phyloP scores from a whole-genome alignment of 108 stramenopile genomes.

The Stephanodiscus minutulus region DNA sequence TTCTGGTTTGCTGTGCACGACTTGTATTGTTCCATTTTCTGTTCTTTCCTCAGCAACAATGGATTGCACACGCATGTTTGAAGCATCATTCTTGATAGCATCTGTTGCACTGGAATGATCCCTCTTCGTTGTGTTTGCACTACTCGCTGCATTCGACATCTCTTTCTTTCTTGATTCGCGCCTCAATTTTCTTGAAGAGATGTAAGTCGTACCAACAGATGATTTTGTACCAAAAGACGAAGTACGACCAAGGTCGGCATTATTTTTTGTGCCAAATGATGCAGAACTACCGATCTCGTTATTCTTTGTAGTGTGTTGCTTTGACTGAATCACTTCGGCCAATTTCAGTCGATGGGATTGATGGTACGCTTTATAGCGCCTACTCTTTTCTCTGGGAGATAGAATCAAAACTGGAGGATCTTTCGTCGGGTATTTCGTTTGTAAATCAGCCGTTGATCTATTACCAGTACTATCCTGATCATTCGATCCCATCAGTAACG shows the following conservation, averaged over 20 bases:
- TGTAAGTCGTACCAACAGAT: background rate
- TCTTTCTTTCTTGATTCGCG: conserved; percentile 27
- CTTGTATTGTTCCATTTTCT: background rate
- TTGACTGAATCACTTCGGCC: background rate
- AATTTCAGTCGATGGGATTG: background rate
- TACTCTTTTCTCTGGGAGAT: background rate
- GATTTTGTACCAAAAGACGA: background rate
- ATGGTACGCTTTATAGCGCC: conserved; percentile 6
- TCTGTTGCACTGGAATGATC: background rate
- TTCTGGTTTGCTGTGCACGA: background rate
- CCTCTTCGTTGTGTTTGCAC: background rate
- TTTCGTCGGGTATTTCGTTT: background rate
- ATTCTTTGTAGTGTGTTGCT: background rate
- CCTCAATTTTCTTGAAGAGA: conserved; percentile 19
- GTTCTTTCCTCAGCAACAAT: background rate
- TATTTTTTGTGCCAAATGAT: background rate
- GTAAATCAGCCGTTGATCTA: background rate
- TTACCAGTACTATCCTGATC: background rate
- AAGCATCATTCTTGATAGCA: background rate
- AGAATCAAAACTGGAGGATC: background rate
- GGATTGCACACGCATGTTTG: background rate
- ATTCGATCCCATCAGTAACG: background rate
- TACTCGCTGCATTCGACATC: background rate
- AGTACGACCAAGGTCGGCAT: background rate
- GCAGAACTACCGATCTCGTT: background rate